Conservation (phyloP, 495 filamentous ascomycete species). For the Xylaria curta region DNA sequence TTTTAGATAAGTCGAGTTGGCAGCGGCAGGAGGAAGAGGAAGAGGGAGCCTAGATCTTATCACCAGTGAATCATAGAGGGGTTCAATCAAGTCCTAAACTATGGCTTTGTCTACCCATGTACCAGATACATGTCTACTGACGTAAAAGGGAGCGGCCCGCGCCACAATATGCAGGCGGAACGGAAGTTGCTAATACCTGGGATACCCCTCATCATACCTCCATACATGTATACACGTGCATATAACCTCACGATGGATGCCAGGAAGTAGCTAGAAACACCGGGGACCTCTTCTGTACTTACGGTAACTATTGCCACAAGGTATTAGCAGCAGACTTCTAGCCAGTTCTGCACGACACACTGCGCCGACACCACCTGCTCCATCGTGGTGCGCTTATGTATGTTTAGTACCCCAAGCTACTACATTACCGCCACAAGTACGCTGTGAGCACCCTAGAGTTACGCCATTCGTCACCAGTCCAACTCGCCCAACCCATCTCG, state of each 20-base stretch:
- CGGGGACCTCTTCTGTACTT: background rate
- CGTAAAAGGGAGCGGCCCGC: background rate
- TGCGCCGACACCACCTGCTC: conserved; percentile 8
- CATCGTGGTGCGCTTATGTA: background rate
- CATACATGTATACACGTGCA: background rate
- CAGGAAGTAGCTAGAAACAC: background rate
- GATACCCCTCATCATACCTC: conserved; percentile 15
- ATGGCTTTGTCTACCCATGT: background rate
- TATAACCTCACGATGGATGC: background rate
- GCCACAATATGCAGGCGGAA: background rate
- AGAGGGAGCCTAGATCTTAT: background rate
- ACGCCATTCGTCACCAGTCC: background rate
- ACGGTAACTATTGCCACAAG: conserved; percentile 4
- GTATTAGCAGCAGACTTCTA: conserved; percentile 5
- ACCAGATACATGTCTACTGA: conserved; percentile 8
- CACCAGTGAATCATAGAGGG: background rate
- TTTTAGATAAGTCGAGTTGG: background rate
- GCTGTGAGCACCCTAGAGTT: background rate
- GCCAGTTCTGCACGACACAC: conserved; percentile 4
- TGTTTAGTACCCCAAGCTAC: background rate
- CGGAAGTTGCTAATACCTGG: background rate
- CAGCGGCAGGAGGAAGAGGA: background rate
- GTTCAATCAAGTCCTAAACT: background rate
- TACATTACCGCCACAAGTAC: background rate
- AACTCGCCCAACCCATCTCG: background rate